A percentile compares a stretch with the other conserved stretches of the same genome.
Evolutionary conservation across 805 yeast species (phyloP).

Genomic region (Cyberlindnera amylophila): DNA sequence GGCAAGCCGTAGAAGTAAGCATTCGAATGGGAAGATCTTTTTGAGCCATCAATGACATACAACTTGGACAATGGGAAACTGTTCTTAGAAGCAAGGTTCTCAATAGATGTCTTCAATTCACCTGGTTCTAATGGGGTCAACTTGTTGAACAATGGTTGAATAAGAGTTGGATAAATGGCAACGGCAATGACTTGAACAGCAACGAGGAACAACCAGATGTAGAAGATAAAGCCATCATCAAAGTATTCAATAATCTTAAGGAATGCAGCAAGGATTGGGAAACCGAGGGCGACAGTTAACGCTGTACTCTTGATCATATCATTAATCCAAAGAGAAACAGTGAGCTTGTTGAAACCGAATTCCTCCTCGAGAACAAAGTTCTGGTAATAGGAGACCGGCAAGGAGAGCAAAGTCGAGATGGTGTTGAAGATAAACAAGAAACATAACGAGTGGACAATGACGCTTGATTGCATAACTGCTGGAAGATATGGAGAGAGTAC

Average conservation of each 20-base stretch:
- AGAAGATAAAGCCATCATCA: slow-evolving; percentile 78
- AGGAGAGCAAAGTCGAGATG: slow-evolving; percentile 47
- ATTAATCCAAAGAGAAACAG: slow-evolving; percentile 62
- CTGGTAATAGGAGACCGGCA: slow-evolving; percentile 72
- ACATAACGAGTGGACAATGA: slow-evolving; percentile 68
- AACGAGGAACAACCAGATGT: slow-evolving; percentile 69
- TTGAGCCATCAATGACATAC: slow-evolving; percentile 94
- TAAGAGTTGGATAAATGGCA: slow-evolving; percentile 77
- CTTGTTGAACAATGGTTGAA: slow-evolving; percentile 91
- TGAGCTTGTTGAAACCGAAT: slow-evolving; percentile 89
- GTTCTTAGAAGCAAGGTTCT: slow-evolving; percentile 68
- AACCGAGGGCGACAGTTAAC: slow-evolving; percentile 56
- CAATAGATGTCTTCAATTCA: slow-evolving; percentile 77
- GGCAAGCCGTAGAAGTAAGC: slow-evolving; percentile 97
- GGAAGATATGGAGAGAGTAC: slow-evolving; percentile 27
- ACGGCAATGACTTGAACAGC: slow-evolving; percentile 68
- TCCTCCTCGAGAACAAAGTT: slow-evolving; percentile 89
- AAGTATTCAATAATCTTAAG: slow-evolving; percentile 77
- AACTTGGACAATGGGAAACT: slow-evolving; percentile 84
- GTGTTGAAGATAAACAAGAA: slow-evolving; percentile 51
- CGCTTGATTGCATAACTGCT: slow-evolving; percentile 42
- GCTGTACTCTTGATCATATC: slow-evolving; percentile 64
- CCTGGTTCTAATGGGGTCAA: slow-evolving; percentile 89
- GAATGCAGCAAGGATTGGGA: slow-evolving; percentile 70
- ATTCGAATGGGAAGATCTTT: slow-evolving; percentile 92